Conservation (phyloP, 2,329 filamentous ascomycete genomes). For the Stachybotrys chartarum region DNA sequence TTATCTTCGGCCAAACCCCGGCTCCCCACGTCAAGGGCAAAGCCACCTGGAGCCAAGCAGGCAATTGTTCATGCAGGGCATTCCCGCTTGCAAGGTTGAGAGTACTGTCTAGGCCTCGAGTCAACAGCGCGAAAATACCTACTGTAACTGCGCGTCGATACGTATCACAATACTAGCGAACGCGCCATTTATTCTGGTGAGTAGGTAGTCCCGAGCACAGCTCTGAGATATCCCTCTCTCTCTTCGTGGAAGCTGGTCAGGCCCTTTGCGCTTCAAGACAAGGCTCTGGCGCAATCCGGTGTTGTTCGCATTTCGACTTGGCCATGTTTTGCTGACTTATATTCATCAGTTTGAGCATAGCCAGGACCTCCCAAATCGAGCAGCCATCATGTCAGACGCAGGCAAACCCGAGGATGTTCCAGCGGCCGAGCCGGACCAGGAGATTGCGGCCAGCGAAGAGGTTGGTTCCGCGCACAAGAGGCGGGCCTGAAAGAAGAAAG, state of each 20-base stretch:
- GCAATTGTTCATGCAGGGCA: not conserved
- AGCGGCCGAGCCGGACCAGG: conserved; percentile 19
- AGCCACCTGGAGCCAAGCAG: not conserved
- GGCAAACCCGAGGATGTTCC: conserved; percentile 22
- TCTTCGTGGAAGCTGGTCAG: too few relatives aligned
- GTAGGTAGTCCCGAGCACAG: too few relatives aligned
- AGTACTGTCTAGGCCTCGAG: not conserved
- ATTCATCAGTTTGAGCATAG: not conserved
- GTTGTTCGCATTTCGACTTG: too few relatives aligned
- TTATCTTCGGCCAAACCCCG: conserved; percentile 8
- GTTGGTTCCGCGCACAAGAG: conserved; percentile 25
- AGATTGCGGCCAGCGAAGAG: conserved; percentile 25
- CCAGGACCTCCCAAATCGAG: not conserved
- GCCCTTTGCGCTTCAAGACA: too few relatives aligned
- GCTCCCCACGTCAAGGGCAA: conserved; percentile 2
- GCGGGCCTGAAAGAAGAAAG: conserved; percentile 8
- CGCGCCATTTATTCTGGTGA: too few relatives aligned
- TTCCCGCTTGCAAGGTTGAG: not conserved
- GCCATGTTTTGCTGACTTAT: not conserved
- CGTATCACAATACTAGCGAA: too few relatives aligned
- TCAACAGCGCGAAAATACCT: too few relatives aligned
- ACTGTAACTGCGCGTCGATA: too few relatives aligned
- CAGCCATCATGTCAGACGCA: conserved; percentile 22
- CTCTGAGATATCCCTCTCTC: too few relatives aligned
- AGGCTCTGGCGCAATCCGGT: too few relatives aligned